Conservation (phyloP, 148 eudicot genomes). For the Amaranthus hypochondriacus region DNA sequence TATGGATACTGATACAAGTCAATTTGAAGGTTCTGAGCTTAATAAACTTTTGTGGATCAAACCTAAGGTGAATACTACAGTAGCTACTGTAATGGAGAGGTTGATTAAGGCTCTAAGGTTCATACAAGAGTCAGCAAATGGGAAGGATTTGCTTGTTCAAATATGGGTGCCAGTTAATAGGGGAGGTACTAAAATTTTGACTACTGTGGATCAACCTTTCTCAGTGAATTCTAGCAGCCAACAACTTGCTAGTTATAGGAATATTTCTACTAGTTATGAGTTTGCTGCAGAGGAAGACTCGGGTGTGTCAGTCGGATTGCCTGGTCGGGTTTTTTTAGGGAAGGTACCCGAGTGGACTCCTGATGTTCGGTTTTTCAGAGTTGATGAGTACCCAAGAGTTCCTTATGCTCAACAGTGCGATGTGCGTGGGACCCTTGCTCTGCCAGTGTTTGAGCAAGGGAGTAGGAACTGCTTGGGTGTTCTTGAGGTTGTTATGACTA, state of each 20-base stretch:
- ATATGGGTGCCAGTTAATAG: conserved; percentile 75
- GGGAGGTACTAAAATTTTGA: conserved; percentile 52
- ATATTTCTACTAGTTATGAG: conserved; percentile 57
- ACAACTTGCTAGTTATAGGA: conserved; percentile 55
- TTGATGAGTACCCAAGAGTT: conserved; percentile 78
- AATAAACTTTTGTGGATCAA: conserved; percentile 63
- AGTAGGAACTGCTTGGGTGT: conserved; percentile 79
- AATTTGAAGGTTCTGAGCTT: conserved; percentile 38
- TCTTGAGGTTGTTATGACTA: conserved; percentile 78
- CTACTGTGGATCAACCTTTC: conserved; percentile 62
- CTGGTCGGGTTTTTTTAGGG: conserved; percentile 67
- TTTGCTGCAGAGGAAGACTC: conserved; percentile 65
- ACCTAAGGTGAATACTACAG: conserved; percentile 34
- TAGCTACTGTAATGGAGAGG: conserved; percentile 57
- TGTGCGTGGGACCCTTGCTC: conserved; percentile 80
- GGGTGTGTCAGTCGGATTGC: conserved; percentile 52
- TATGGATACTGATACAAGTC: conserved; percentile 14
- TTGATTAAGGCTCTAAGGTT: conserved; percentile 47
- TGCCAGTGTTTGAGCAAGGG: conserved; percentile 87
- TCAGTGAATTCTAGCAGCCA: conserved; percentile 50
- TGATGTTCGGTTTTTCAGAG: conserved; percentile 72
- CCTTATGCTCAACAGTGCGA: conserved; percentile 64
- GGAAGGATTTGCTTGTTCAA: conserved; percentile 62
- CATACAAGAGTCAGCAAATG: conserved; percentile 47
- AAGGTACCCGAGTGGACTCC: conserved; percentile 97